These are phyloP conservation scores for Nemania sp. DNA, from an alignment of 2,329 filamentous ascomycete genomes.

Conservation along the genomic window DNA sequence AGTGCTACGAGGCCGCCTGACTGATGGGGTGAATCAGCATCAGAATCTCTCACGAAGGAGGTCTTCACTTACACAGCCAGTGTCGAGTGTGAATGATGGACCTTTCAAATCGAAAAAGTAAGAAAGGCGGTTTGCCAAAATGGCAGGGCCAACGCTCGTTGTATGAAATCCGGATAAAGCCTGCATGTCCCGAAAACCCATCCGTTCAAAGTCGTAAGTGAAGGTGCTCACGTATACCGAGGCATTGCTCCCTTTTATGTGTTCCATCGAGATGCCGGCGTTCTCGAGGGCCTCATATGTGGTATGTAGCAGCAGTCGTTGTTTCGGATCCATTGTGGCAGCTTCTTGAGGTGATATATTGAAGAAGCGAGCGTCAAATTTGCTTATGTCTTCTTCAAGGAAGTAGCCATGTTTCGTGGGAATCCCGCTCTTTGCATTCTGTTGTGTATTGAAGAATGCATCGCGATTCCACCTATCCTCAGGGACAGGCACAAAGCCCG, in stretches of 20 bases:
- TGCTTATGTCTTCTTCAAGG: slow-evolving; percentile 28
- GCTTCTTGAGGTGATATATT: slow-evolving; percentile 43
- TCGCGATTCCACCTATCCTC: slow-evolving; percentile 24
- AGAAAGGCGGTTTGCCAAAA: slow-evolving; percentile 36
- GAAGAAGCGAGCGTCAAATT: slow-evolving; percentile 49
- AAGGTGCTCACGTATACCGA: slow-evolving; percentile 36
- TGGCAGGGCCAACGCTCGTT: slow-evolving; percentile 32
- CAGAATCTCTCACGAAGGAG: background rate
- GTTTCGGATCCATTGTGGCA: slow-evolving; percentile 46
- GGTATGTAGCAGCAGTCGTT: slow-evolving; percentile 43
- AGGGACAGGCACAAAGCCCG: slow-evolving; percentile 19
- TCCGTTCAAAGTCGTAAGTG: slow-evolving; percentile 29
- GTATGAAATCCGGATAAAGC: slow-evolving; percentile 29
- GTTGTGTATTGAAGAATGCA: slow-evolving; percentile 26
- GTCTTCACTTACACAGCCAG: slow-evolving; percentile 14
- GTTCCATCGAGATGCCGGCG: slow-evolving; percentile 25
- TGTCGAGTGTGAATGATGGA: slow-evolving; percentile 20
- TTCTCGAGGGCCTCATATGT: slow-evolving; percentile 47
- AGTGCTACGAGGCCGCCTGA: slow-evolving; percentile 9
- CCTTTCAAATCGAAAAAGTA: slow-evolving; percentile 22
- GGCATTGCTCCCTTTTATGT: slow-evolving; percentile 19
- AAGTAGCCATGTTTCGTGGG: slow-evolving; percentile 35
- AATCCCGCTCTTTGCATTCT: slow-evolving; percentile 28
- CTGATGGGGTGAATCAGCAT: background rate
- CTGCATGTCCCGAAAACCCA: slow-evolving; percentile 27